Conservation (phyloP, 305 asterid genomes). For the Rubia tinctorum region DNA sequence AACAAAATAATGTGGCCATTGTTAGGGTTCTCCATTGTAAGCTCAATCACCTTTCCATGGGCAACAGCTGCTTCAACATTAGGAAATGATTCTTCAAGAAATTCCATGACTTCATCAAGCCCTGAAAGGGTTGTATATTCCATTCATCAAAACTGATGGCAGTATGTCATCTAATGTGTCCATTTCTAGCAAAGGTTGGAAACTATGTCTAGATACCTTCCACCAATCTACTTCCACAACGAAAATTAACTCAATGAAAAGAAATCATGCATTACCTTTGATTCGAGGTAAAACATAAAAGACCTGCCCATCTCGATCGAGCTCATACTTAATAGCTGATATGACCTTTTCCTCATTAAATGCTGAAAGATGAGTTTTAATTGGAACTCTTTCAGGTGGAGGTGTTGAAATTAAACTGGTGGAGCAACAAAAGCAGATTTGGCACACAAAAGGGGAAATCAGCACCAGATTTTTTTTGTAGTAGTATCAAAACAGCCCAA, state of each 20-base stretch:
- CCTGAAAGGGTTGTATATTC: constrained; percentile 39
- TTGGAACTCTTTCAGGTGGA: constrained; percentile 99
- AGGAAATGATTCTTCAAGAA: constrained; percentile 68
- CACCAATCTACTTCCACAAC: constrained; percentile 10
- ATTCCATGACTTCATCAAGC: constrained; percentile 90
- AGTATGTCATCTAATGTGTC: background rate
- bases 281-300: constrained; percentile 97
- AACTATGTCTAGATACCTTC: background rate
- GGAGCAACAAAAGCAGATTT: constrained; percentile 19
- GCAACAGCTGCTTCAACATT: constrained; percentile 86
- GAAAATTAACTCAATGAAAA: constrained; percentile 8
- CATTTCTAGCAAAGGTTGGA: background rate
- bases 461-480: background rate
- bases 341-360: constrained; percentile 63
- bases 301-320: constrained; percentile 92
- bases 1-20: background rate
- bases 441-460: background rate
- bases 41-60: constrained; percentile 80
- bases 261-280: constrained; percentile 52
- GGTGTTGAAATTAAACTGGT: constrained; percentile 91
- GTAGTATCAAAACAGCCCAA: background rate
- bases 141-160: background rate
- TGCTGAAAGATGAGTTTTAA: constrained; percentile 85
- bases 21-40: background rate
- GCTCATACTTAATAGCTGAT: constrained; percentile 80